Conservation (phyloP, 2,329 filamentous ascomycete species). For the Talaromyces sp. region DNA sequence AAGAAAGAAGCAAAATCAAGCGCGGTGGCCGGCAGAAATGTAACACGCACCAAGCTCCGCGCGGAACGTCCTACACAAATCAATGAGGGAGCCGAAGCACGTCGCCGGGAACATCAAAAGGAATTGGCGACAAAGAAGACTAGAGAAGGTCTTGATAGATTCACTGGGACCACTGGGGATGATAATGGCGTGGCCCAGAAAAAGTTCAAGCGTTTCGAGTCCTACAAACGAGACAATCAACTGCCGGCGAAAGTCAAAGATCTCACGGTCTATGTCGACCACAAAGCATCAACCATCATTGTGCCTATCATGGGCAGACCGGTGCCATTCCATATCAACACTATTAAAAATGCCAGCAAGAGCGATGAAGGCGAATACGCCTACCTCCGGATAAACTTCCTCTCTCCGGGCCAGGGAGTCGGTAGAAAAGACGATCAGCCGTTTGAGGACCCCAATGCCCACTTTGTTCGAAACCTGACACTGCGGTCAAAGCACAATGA, state of each 20-base stretch:
- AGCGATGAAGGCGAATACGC: constrained; percentile 94
- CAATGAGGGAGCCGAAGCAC: constrained; percentile 86
- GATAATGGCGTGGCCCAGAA: constrained; percentile 92
- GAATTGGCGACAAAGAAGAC: constrained; percentile 87
- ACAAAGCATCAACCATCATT: constrained; percentile 86
- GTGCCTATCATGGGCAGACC: constrained; percentile 96
- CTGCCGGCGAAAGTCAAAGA: constrained; percentile 81
- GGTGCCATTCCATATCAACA: constrained; percentile 96
- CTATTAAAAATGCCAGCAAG: constrained; percentile 98
- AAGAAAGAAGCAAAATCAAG: constrained; percentile 78
- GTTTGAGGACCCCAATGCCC: constrained; percentile 92
- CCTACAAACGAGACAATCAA: constrained; percentile 97
- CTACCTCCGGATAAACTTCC: constrained; percentile 93
- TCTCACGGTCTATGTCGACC: constrained; percentile 84
- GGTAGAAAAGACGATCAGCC: constrained; percentile 96
- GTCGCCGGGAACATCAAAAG: constrained; percentile 88
- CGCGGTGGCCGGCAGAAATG: constrained; percentile 90
- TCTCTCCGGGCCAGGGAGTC: constrained; percentile 95
- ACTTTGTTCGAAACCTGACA: constrained; percentile 94
- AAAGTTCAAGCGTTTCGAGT: constrained; percentile 98
- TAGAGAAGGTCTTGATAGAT: constrained; percentile 80
- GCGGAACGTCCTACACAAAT: constrained; percentile 86
- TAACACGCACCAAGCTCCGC: constrained; percentile 88
- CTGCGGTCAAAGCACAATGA: constrained; percentile 89
- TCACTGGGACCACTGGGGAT: constrained; percentile 80